Percentiles rank a stretch among this genome's conserved stretches.
phyloP scores from a whole-genome alignment of 2,329 filamentous ascomycete genomes.

The Didymella keratinophila region DNA sequence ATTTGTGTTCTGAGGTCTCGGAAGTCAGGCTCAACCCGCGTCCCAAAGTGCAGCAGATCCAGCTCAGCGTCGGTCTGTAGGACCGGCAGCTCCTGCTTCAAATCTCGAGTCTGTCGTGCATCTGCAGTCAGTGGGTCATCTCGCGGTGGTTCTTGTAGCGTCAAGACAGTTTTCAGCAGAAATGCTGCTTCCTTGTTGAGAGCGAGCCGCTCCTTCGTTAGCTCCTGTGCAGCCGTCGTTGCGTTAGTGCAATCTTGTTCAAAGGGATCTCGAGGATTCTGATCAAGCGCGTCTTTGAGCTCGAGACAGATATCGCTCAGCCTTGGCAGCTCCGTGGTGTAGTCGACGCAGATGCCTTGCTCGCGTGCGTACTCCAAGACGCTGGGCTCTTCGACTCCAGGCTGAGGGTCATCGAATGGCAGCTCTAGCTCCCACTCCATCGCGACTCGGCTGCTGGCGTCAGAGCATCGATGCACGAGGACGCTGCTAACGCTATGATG shows the following conservation, averaged over 20 bases:
- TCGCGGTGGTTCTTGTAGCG: constrained; percentile 9
- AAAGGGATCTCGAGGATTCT: constrained; percentile 32
- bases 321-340: constrained; percentile 40
- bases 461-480: neutral
- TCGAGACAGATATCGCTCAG: constrained; percentile 19
- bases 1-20: constrained; percentile 41
- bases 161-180: constrained; percentile 35
- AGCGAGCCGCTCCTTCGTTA: constrained; percentile 39
- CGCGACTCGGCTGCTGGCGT: neutral
- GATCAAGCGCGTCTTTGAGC: constrained; percentile 23
- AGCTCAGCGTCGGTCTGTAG: constrained; percentile 56
- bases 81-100: constrained; percentile 58
- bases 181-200: constrained; percentile 41
- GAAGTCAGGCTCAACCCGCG: constrained; percentile 33
- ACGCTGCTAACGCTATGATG: neutral
- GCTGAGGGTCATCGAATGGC: constrained; percentile 4
- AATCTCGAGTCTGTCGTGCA: constrained; percentile 25
- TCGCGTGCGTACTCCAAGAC: constrained; percentile 59
- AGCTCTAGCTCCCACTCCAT: constrained; percentile 36
- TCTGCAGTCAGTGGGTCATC: constrained; percentile 4
- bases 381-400: constrained; percentile 40
- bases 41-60: constrained; percentile 54
- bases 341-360: constrained; percentile 53
- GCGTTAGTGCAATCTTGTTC: constrained; percentile 18
- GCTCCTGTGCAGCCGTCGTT: constrained; percentile 14